Conservation (phyloP, 768 basidiomycete genomes). For the Lentinus brumalis region DNA sequence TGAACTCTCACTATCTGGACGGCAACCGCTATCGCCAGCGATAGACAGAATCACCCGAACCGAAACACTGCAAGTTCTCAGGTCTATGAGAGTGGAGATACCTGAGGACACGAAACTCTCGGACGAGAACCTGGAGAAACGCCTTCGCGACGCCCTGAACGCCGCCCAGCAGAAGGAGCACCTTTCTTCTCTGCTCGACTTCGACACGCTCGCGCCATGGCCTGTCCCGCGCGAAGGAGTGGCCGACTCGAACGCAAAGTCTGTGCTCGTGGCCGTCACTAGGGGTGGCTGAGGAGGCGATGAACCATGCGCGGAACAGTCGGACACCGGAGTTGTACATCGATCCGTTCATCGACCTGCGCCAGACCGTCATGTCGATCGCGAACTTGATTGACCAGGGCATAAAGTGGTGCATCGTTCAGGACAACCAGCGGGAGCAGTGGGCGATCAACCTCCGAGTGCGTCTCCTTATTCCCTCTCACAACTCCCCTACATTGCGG, state of each 20-base stretch:
- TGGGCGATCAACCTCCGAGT: slow-evolving; percentile 15
- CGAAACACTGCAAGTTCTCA: neutral
- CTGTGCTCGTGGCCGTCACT: too few relatives aligned
- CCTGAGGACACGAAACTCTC: slow-evolving; percentile 3
- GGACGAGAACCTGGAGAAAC: slow-evolving; percentile 3
- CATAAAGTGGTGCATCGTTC: neutral
- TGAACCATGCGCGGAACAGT: too few relatives aligned
- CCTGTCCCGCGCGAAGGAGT: neutral
- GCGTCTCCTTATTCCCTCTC: neutral
- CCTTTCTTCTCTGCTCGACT: neutral
- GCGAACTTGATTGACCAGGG: slow-evolving; percentile 10
- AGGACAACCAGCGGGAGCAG: slow-evolving; percentile 6
- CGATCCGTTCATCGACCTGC: slow-evolving; percentile 15
- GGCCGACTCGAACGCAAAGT: too few relatives aligned
- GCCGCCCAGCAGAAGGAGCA: neutral
- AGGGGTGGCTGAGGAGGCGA: too few relatives aligned
- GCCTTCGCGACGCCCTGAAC: neutral
- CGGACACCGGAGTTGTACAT: neutral
- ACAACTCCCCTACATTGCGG: too few relatives aligned
- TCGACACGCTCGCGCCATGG: neutral
- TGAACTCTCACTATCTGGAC: too few relatives aligned
- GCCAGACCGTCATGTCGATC: slow-evolving; percentile 16
- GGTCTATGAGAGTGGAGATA: slow-evolving; percentile 2
- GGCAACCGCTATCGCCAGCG: too few relatives aligned
- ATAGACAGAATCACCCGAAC: too few relatives aligned